phyloP scores from a whole-genome alignment of 805 yeast genomes.

The Wickerhamomyces chaumierensis region DNA sequence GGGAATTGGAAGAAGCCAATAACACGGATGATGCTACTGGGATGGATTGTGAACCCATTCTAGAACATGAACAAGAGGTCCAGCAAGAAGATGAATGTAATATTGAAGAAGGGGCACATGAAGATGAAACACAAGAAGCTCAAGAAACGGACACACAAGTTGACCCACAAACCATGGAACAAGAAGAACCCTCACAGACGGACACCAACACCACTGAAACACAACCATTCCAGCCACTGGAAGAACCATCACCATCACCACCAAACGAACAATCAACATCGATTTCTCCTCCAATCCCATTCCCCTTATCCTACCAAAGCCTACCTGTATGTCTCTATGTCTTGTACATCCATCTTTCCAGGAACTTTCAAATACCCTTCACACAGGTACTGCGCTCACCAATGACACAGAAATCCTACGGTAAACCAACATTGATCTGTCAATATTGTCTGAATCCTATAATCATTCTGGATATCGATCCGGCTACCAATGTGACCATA shows the following conservation, averaged over 20 bases:
- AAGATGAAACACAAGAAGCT: too few relatives aligned
- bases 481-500: not conserved
- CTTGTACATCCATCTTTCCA: not conserved
- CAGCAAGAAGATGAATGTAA: too few relatives aligned
- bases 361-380: not conserved
- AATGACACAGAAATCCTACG: not conserved
- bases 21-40: too few relatives aligned
- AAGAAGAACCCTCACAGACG: not conserved
- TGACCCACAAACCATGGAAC: not conserved
- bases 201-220: not conserved
- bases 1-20: too few relatives aligned
- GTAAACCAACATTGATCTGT: not conserved
- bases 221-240: too few relatives aligned
- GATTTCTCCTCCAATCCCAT: not conserved
- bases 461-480: too few relatives aligned
- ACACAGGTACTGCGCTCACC: not conserved
- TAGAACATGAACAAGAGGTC: too few relatives aligned
- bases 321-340: not conserved
- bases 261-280: too few relatives aligned
- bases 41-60: too few relatives aligned
- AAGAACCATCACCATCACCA: too few relatives aligned
- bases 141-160: too few relatives aligned
- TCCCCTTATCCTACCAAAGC: not conserved
- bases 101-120: too few relatives aligned
- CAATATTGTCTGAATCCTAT: not conserved